Percentiles rank a stretch among this genome's conserved stretches.
Conservation (phyloP, 805 yeast species). For the Clavispora phyllophila region DNA sequence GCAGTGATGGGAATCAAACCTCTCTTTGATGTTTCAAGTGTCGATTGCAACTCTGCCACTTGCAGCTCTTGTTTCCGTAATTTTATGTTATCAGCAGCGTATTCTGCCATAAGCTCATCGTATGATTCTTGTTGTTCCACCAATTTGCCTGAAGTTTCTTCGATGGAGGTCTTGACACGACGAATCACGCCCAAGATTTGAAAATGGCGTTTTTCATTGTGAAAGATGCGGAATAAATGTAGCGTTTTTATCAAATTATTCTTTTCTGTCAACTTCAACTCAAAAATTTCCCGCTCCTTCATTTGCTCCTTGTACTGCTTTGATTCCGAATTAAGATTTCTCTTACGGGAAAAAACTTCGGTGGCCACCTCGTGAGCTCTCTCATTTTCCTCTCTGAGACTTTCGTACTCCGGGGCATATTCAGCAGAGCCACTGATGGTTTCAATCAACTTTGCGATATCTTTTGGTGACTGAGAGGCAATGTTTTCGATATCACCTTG, state of each 20-base stretch:
- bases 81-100: slow-evolving; percentile 42
- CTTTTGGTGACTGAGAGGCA: slow-evolving; percentile 79
- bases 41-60: slow-evolving; percentile 29
- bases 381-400: slow-evolving; percentile 57
- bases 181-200: slow-evolving; percentile 30
- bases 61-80: slow-evolving; percentile 36
- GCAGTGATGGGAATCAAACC: slow-evolving; percentile 60
- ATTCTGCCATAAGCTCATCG: slow-evolving; percentile 30
- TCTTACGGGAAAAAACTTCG: slow-evolving; percentile 59
- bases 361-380: slow-evolving; percentile 60
- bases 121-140: slow-evolving; percentile 23
- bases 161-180: slow-evolving; percentile 6
- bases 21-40: slow-evolving; percentile 42
- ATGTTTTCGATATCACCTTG: slow-evolving; percentile 96
- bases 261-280: slow-evolving; percentile 47
- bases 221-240: slow-evolving; percentile 62
- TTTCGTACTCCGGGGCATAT: slow-evolving; percentile 60
- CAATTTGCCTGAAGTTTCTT: slow-evolving; percentile 18
- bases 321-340: slow-evolving; percentile 67
- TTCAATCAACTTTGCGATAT: slow-evolving; percentile 71
- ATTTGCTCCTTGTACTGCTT: slow-evolving; percentile 75
- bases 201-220: slow-evolving; percentile 43
- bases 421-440: slow-evolving; percentile 79
- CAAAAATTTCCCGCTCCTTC: slow-evolving; percentile 64
- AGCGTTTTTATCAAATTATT: slow-evolving; percentile 41